A percentile compares a stretch with the other conserved stretches of the same genome.
Evolutionary conservation across 1,284 basidiomycete genomes (phyloP).

Genomic region (Leccinum pachyderme): DNA sequence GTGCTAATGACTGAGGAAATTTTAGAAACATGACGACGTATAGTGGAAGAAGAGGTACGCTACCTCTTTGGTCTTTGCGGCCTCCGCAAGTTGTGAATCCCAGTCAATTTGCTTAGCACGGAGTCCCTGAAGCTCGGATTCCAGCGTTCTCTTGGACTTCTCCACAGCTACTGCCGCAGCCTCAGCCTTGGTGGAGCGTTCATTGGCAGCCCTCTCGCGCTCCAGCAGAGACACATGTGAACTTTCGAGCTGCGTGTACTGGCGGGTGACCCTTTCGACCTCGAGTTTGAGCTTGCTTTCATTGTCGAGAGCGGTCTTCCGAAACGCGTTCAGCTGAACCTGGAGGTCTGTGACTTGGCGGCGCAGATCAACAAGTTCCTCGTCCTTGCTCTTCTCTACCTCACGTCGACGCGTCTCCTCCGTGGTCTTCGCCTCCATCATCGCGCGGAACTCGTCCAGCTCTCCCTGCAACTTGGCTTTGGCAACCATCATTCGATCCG

Average conservation of each 20-base stretch:
- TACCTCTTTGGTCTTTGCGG: constrained; percentile 71
- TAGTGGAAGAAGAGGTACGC: constrained; percentile 14
- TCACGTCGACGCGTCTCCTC: constrained; percentile 85
- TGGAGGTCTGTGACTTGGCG: constrained; percentile 60
- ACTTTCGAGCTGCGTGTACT: constrained; percentile 55
- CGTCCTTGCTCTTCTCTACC: constrained; percentile 85
- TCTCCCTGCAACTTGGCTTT: constrained; percentile 74
- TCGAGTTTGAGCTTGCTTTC: constrained; percentile 72
- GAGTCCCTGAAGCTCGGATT: constrained; percentile 74
- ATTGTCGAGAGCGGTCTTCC: constrained; percentile 53
- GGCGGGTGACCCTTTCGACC: constrained; percentile 56
- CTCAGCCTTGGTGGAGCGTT: constrained; percentile 54
- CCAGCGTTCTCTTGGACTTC: constrained; percentile 65
- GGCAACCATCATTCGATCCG: constrained; percentile 48
- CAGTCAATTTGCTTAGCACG: constrained; percentile 72
- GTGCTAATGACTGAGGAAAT: constrained; percentile 50
- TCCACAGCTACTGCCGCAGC: constrained; percentile 61
- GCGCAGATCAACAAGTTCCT: constrained; percentile 79
- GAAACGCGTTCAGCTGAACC: constrained; percentile 58
- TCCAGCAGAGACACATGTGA: constrained; percentile 66
- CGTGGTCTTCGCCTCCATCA: constrained; percentile 82
- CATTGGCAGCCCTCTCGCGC: constrained; percentile 51
- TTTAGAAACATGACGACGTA: background rate
- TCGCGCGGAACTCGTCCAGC: constrained; percentile 79
- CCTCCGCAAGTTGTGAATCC: constrained; percentile 66